Conservation (phyloP, 192 early-diverging fungal genomes). For the Linnemannia schmuckeri region DNA sequence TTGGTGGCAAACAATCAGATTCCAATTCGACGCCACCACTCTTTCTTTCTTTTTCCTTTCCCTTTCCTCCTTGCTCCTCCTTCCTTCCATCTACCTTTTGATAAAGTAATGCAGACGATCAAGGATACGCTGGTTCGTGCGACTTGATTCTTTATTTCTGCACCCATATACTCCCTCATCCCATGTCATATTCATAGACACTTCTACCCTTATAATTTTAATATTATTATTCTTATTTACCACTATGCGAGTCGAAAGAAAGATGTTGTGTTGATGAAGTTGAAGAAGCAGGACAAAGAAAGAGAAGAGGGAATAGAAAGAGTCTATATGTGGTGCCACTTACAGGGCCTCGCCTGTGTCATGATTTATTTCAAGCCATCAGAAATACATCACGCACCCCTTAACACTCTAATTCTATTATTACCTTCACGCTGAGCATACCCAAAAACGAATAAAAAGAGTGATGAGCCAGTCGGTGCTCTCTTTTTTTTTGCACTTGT, state of each 20-base stretch:
- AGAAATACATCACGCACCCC: too few relatives aligned
- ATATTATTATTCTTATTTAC: neutral
- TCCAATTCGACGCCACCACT: neutral
- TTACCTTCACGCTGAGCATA: too few relatives aligned
- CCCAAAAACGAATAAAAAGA: neutral
- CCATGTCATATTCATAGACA: constrained; percentile 3
- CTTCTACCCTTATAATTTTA: neutral
- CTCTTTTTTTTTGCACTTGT: neutral
- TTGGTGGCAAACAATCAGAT: neutral
- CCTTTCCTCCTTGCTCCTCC: too few relatives aligned
- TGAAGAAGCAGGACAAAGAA: neutral
- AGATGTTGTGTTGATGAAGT: neutral
- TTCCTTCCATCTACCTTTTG: neutral
- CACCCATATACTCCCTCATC: neutral
- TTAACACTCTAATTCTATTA: too few relatives aligned
- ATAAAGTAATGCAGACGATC: neutral
- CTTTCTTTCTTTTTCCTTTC: neutral
- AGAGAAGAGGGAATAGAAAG: neutral
- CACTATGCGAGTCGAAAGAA: neutral
- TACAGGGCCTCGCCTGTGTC: too few relatives aligned
- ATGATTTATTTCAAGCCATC: too few relatives aligned
- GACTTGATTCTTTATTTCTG: neutral
- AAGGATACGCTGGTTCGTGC: constrained; percentile 2
- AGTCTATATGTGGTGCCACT: too few relatives aligned
- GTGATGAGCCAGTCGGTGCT: neutral